phyloP scores from a whole-genome alignment of 78 protist genomes.

The Chrysochromulina tobinii region DNA sequence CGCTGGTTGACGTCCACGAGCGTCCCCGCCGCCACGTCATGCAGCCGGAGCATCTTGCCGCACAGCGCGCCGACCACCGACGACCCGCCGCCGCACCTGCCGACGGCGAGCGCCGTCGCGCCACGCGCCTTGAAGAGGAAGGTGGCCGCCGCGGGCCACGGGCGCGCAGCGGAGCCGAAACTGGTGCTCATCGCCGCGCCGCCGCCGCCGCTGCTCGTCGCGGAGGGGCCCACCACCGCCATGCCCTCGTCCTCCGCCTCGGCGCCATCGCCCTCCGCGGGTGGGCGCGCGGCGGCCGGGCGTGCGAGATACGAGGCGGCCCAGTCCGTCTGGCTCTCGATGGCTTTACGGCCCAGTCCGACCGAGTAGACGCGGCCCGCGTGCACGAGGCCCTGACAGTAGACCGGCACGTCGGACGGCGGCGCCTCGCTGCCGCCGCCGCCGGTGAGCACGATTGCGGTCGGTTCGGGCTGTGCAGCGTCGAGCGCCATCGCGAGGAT shows the following conservation, averaged over 20 bases:
- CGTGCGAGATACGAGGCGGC: neutral
- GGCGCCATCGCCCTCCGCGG: neutral
- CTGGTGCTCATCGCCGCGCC: no score
- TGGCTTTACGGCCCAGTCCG: neutral
- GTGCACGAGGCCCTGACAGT: neutral
- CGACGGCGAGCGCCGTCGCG: neutral
- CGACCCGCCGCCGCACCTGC: neutral
- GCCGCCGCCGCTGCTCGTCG: no score
- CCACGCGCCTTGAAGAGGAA: neutral
- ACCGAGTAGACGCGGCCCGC: neutral
- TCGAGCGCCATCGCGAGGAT: neutral
- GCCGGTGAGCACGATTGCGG: neutral
- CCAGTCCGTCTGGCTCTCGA: no score
- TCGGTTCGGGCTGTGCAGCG: neutral
- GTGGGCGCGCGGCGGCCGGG: neutral
- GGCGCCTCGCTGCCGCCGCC: neutral
- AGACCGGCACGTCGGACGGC: neutral
- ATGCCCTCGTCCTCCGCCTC: neutral
- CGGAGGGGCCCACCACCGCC: neutral
- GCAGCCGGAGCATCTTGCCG: neutral
- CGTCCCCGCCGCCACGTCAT: neutral
- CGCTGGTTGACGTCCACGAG: neutral
- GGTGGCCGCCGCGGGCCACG: neutral
- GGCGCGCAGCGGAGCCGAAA: neutral
- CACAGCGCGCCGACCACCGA: neutral